These are phyloP conservation scores for Fraxinus cuspidata DNA, from an alignment of 257 asterid genomes.

Conservation along the genomic window DNA sequence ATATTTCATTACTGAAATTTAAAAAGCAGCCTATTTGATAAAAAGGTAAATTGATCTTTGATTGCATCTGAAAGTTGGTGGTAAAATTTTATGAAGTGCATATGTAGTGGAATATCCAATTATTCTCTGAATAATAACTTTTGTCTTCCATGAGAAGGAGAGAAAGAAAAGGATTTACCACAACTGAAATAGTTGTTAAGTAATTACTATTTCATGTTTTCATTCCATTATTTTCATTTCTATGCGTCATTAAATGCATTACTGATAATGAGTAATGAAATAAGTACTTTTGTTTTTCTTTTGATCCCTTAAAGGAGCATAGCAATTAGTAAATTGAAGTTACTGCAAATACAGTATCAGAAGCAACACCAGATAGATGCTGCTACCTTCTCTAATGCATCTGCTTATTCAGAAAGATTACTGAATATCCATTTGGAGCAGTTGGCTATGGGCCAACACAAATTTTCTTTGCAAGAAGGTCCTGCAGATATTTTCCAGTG, in stretches of 20 bases:
- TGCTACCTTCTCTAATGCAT: conserved; percentile 33
- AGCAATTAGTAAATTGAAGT: conserved; percentile 68
- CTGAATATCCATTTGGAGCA: conserved; percentile 58
- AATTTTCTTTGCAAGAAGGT: conserved; percentile 51
- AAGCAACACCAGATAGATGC: conserved; percentile 45
- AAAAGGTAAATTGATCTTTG: neutral
- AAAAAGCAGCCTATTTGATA: neutral
- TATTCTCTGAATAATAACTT: neutral
- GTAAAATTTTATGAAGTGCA: neutral
- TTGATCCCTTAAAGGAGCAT: conserved; percentile 49
- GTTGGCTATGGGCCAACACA: conserved; percentile 69
- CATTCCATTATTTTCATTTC: conserved; percentile 10
- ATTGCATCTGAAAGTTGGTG: neutral
- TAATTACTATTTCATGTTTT: neutral
- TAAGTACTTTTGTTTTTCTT: conserved; percentile 8
- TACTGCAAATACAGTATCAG: conserved; percentile 58
- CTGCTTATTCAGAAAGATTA: conserved; percentile 38
- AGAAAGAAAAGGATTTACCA: neutral
- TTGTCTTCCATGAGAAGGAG: neutral
- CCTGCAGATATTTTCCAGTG: conserved; percentile 58
- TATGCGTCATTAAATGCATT: conserved; percentile 9
- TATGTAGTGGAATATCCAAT: neutral
- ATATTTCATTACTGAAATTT: neutral
- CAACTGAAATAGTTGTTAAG: neutral
- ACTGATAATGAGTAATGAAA: conserved; percentile 4